These are phyloP conservation scores for Colletotrichum cereale DNA, from an alignment of 2,329 filamentous ascomycete species.

Conservation along the genomic window DNA sequence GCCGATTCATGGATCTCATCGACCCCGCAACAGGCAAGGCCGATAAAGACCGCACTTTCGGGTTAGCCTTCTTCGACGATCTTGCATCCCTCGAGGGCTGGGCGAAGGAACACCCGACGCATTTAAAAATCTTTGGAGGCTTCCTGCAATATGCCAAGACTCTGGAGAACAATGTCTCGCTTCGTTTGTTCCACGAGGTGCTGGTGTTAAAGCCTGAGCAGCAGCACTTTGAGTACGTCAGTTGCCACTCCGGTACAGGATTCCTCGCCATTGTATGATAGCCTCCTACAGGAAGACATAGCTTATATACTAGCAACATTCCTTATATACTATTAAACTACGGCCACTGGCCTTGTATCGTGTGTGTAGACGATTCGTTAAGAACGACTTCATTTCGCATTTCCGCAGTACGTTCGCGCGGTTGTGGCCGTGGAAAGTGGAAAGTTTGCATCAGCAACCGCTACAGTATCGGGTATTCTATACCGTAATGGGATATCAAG, in stretches of 20 bases:
- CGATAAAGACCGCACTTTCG: constrained; percentile 54
- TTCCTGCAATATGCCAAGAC: constrained; percentile 55
- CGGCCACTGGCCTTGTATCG: too few relatives aligned
- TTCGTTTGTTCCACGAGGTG: constrained; percentile 58
- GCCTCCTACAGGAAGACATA: too few relatives aligned
- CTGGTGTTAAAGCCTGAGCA: constrained; percentile 53
- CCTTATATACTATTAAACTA: too few relatives aligned
- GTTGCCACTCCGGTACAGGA: constrained; percentile 53
- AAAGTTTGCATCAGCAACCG: too few relatives aligned
- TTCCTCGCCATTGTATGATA: constrained; percentile 46
- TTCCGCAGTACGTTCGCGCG: too few relatives aligned
- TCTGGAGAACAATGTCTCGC: constrained; percentile 51
- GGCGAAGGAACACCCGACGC: constrained; percentile 55
- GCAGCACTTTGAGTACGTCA: constrained; percentile 58
- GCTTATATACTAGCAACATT: too few relatives aligned
- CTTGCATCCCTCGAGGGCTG: constrained; percentile 54
- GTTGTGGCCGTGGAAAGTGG: too few relatives aligned
- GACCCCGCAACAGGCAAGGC: constrained; percentile 43
- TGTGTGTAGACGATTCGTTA: too few relatives aligned
- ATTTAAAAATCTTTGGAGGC: constrained; percentile 56
- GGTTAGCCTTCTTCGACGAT: constrained; percentile 57
- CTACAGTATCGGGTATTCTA: too few relatives aligned
- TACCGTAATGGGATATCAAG: too few relatives aligned
- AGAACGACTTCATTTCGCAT: too few relatives aligned
- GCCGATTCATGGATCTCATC: constrained; percentile 58